Base-by-base conservation (phyloP, 169 alveolate genomes). In the Plasmodium malariae region DNA sequence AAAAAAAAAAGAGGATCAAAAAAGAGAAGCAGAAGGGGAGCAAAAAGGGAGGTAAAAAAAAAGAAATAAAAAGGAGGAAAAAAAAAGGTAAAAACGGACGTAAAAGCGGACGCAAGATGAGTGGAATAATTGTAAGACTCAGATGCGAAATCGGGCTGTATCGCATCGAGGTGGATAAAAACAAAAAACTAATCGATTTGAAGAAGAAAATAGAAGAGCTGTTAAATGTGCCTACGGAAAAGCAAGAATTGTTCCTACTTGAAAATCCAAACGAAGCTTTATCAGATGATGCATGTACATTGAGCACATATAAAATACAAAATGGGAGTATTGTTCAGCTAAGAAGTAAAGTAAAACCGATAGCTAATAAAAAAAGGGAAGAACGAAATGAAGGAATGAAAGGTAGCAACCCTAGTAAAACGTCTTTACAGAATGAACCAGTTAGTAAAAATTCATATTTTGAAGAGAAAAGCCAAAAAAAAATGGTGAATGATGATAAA, bases 141-240 rank as follows among this genome's bases (percentile, higher is more conserved):
- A 45, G 74, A 34, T 74, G 88, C 51, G 72, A 26, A 32, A 49
- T 62, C 0, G 88, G 88, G 3, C 12, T 74, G 34, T 74, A 74
- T 21, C 73, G 88, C 48, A 59, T 74, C 32, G 88, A 74, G 30
- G 60, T 74, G 5, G 54, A 62, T 9, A 60, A 65, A 2, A 30
- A 30, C 54, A 60, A 60, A 62, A 59, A 51, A 14, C 14, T 74
- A 36, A 21, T 48, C 14, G 88, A 74, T 14, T 43, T 74, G 40
- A 76, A 76, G n/a, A 76, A 32, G 19, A 76, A 76, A 76, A 76
- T 76, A 17, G 62, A 59, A 51, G 89, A 76, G 26, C 36, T 76
- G 0, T 32, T 76, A 76, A 43, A 60, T 76, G 89, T 76, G 0
- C 89, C 89, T 1, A 7, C 45, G 5, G 89, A 76, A 24, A 62